Percentiles rank a stretch among this genome's conserved stretches.
Conservation (phyloP, 1,284 basidiomycete genomes). For the Naganishia sp. region DNA sequence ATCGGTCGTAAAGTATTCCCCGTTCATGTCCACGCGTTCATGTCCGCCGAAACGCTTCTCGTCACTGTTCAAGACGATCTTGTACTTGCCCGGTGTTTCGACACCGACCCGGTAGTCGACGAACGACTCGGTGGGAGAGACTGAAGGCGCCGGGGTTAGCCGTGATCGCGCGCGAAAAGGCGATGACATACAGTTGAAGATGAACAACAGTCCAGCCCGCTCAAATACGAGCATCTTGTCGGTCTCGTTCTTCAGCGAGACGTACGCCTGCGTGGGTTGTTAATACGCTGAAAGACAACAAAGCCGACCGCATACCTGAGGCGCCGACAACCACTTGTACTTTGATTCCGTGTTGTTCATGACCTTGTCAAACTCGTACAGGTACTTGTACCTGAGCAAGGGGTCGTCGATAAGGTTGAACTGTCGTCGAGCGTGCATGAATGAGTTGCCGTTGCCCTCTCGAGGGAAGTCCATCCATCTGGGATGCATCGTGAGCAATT, state of each 20-base stretch:
- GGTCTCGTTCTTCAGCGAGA: slow-evolving; percentile 86
- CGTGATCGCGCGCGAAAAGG: neutral
- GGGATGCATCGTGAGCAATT: slow-evolving; percentile 97
- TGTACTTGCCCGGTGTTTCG: slow-evolving; percentile 82
- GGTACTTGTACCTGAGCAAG: slow-evolving; percentile 83
- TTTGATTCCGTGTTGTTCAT: slow-evolving; percentile 84
- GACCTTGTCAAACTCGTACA: slow-evolving; percentile 89
- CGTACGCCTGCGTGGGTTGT: slow-evolving; percentile 64
- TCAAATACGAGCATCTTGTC: slow-evolving; percentile 95
- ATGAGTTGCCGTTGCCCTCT: slow-evolving; percentile 90
- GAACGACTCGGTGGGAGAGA: slow-evolving; percentile 84
- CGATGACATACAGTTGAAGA: slow-evolving; percentile 74
- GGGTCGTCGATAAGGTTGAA: slow-evolving; percentile 91
- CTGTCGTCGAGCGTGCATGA: slow-evolving; percentile 91
- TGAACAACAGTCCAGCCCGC: slow-evolving; percentile 85
- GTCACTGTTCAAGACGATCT: slow-evolving; percentile 77
- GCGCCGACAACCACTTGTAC: slow-evolving; percentile 79
- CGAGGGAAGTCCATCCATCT: slow-evolving; percentile 99
- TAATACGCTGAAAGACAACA: neutral
- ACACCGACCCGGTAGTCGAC: slow-evolving; percentile 92
- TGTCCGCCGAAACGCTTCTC: slow-evolving; percentile 87
- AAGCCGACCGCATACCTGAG: slow-evolving; percentile 62
- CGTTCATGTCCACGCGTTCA: slow-evolving; percentile 68
- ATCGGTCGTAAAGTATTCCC: slow-evolving; percentile 76
- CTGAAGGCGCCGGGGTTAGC: slow-evolving; percentile 35